Base-by-base conservation (phyloP, 768 basidiomycete genomes). In the Pleurotus ostreatus region DNA sequence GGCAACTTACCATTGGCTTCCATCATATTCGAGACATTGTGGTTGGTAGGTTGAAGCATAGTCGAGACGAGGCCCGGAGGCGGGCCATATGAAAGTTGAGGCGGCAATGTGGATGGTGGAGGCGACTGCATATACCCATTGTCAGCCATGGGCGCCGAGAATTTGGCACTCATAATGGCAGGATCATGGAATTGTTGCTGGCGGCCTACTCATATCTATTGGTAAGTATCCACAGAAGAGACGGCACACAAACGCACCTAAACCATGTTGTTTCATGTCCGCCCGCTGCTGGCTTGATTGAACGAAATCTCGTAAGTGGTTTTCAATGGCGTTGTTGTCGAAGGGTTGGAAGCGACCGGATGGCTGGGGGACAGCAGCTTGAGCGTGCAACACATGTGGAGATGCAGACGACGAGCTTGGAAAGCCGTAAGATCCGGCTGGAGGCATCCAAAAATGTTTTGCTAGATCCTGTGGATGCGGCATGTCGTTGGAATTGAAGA, bases 141-240 rank as follows among this genome's bases (percentile, higher is more conserved):
- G 8, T 46, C 46, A 8, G 51, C 48, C 25, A 49, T 20, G 7
- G 46, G 52, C 13, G 81, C 71, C 3, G 78, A 75, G 66, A 89
- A 79, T 58, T 83, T 79, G 18, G 86, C 86, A 34, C 88, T 85
- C 86, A 91, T 89, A 47, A 91, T 89, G 11, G 88, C 88, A 45
- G 88, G 88, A 62, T 91, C 89, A 59, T 74, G 78, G 68, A 89
- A 90, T 57, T 78, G 79, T 38, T 67, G 61, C 30, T 34, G 30
- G 8, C 30, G 30, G 4, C 30, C 30, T 34, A 11, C 3, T 34
- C 30, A 34, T 11, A 34, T 11, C 30, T 34, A 34, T 34, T 34
- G 30, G 30, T 11, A 11, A 34, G 30, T 9, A 11, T 34, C 9
- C 9, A 34, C 30, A 34, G 30, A 34, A 34, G 11, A 34, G 8